Evolutionary conservation across 805 yeast species (phyloP).

Genomic region (Hanseniaspora thailandica): DNA sequence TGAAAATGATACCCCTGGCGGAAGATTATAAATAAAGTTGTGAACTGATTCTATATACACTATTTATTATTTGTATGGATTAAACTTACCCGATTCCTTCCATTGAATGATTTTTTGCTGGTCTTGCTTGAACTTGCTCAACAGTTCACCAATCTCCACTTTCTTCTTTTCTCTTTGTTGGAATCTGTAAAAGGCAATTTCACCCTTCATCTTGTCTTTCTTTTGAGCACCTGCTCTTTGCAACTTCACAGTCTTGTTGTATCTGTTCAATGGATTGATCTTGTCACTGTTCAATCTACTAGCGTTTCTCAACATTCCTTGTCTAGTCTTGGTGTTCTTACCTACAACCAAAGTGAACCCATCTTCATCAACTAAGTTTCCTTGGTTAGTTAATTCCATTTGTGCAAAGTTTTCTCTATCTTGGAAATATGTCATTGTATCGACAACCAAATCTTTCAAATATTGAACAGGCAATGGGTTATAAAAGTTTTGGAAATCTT

Average conservation of each 20-base stretch:
- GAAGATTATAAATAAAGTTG: constrained; percentile 14
- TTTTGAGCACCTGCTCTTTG: constrained; percentile 33
- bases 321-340: constrained; percentile 58
- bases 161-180: constrained; percentile 91
- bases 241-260: constrained; percentile 31
- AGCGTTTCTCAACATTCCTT: constrained; percentile 29
- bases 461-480: constrained; percentile 38
- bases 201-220: constrained; percentile 50
- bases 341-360: constrained; percentile 90
- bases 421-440: constrained; percentile 56
- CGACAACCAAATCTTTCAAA: constrained; percentile 46
- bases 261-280: constrained; percentile 28
- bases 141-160: constrained; percentile 76
- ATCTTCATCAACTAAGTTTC: constrained; percentile 71
- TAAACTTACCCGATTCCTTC: constrained; percentile 71
- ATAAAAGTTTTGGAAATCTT: constrained; percentile 35
- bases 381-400: constrained; percentile 44
- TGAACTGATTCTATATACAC: background rate
- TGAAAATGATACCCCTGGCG: constrained; percentile 18
- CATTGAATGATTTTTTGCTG: constrained; percentile 71
- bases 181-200: constrained; percentile 87
- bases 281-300: constrained; percentile 24
- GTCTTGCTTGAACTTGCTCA: constrained; percentile 76
- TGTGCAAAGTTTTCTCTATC: constrained; percentile 52
- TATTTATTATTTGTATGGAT: constrained; percentile 49